Conservation (phyloP, 495 filamentous ascomycete species). For the Annulohypoxylon bovei region DNA sequence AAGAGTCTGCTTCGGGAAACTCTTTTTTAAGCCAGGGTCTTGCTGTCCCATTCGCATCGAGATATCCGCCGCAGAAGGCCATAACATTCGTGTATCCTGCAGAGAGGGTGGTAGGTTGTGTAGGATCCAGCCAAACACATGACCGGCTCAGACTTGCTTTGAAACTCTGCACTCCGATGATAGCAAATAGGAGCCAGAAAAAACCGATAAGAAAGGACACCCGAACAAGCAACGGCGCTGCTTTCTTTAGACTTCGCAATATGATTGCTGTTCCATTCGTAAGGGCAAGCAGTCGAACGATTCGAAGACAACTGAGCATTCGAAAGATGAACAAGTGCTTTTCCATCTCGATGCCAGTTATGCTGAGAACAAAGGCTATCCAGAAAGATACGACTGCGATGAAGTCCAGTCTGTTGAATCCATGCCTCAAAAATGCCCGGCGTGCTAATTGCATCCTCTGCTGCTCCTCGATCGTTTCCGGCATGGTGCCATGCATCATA, state of each 20-base stretch:
- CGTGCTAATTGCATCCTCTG: constrained; percentile 86
- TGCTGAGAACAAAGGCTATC: constrained; percentile 80
- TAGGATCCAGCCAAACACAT: constrained; percentile 84
- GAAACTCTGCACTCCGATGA: constrained; percentile 96
- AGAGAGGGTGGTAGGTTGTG: constrained; percentile 53
- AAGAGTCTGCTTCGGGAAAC: constrained; percentile 21
- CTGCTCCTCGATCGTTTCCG: constrained; percentile 77
- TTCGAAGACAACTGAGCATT: constrained; percentile 94
- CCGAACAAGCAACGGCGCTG: constrained; percentile 90
- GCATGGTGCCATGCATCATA: constrained; percentile 67
- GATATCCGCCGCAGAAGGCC: constrained; percentile 87
- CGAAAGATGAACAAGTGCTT: constrained; percentile 88
- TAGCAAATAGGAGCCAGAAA: constrained; percentile 98
- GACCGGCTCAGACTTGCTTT: constrained; percentile 90
- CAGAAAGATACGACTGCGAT: constrained; percentile 96
- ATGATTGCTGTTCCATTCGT: constrained; percentile 96
- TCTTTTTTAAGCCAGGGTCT: constrained; percentile 71
- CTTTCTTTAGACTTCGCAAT: constrained; percentile 92
- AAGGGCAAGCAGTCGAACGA: constrained; percentile 85
- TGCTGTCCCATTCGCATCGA: constrained; percentile 63
- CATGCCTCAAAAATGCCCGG: constrained; percentile 91
- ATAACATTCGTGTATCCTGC: constrained; percentile 64
- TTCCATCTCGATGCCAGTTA: constrained; percentile 70
- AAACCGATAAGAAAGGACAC: constrained; percentile 97
- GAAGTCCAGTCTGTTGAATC: constrained; percentile 96